These are phyloP conservation scores for Aspergillus clavatus DNA, from an alignment of 2,329 filamentous ascomycete species.

Conservation along the genomic window DNA sequence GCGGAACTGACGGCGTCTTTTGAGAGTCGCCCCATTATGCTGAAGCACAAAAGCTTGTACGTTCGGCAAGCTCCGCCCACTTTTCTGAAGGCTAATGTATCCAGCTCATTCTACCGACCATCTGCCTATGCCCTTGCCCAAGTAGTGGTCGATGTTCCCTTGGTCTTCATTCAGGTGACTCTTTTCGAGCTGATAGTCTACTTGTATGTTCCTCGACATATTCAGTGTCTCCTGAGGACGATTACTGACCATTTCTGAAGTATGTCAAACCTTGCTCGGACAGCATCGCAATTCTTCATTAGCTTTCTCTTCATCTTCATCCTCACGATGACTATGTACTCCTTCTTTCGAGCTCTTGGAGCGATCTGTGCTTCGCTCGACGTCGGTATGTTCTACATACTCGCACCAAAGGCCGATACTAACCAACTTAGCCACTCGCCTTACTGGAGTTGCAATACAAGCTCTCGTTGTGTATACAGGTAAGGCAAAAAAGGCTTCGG, in stretches of 20 bases:
- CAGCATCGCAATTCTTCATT: conserved; percentile 60
- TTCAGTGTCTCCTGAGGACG: background rate
- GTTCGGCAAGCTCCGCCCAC: conserved; percentile 5
- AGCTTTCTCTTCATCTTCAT: conserved; percentile 52
- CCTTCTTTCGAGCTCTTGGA: conserved; percentile 49
- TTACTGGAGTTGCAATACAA: conserved; percentile 48
- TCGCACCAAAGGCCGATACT: background rate
- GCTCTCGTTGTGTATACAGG: conserved; percentile 56
- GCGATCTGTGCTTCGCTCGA: conserved; percentile 48
- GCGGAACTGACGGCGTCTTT: conserved; percentile 60
- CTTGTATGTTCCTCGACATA: conserved; percentile 36
- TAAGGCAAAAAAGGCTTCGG: conserved; percentile 5
- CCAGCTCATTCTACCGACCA: conserved; percentile 59
- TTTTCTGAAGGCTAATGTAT: conserved; percentile 7
- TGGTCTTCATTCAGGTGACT: conserved; percentile 54
- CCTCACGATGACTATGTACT: conserved; percentile 53
- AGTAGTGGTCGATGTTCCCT: conserved; percentile 53
- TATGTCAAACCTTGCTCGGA: conserved; percentile 53
- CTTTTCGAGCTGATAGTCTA: conserved; percentile 60
- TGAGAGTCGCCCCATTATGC: conserved; percentile 57
- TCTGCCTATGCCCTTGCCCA: conserved; percentile 57
- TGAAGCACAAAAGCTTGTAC: conserved; percentile 65
- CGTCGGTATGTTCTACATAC: conserved; percentile 31
- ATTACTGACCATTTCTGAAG: conserved; percentile 18
- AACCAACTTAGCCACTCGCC: conserved; percentile 36